Percentiles rank a stretch among this genome's conserved stretches.
These are phyloP conservation scores for Akanthomyces dipterigenus DNA, from an alignment of 2,329 filamentous ascomycete species.

Conservation along the genomic window DNA sequence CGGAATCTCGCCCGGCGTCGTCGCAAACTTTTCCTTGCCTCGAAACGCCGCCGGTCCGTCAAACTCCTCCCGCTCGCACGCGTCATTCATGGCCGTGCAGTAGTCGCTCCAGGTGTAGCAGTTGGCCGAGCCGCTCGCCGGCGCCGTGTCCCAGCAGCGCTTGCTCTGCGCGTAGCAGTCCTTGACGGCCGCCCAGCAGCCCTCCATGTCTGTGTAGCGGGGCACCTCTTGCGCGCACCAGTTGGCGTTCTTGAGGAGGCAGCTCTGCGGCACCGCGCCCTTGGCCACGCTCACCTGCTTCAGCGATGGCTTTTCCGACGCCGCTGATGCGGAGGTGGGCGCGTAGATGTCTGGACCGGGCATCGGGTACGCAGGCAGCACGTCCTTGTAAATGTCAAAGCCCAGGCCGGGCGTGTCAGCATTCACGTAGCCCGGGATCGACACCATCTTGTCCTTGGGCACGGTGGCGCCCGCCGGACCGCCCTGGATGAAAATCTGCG, in stretches of 20 bases:
- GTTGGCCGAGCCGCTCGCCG: constrained; percentile 51
- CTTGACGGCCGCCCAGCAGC: constrained; percentile 53
- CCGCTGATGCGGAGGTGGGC: constrained; percentile 12
- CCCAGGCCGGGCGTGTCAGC: constrained; percentile 46
- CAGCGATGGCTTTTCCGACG: not conserved
- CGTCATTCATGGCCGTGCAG: constrained; percentile 43
- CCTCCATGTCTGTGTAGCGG: constrained; percentile 44
- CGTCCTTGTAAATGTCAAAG: constrained; percentile 57
- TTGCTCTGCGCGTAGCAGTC: constrained; percentile 53
- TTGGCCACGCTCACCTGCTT: constrained; percentile 23
- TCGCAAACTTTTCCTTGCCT: constrained; percentile 27
- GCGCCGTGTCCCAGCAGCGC: constrained; percentile 52
- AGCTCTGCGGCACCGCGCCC: constrained; percentile 48
- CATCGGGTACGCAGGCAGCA: constrained; percentile 45
- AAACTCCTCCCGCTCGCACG: constrained; percentile 36
- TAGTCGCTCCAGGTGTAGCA: constrained; percentile 58
- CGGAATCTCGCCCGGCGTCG: constrained; percentile 28
- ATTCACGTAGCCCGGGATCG: constrained; percentile 60
- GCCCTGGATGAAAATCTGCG: constrained; percentile 57
- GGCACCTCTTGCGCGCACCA: constrained; percentile 62
- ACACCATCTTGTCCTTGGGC: constrained; percentile 44
- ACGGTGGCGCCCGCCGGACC: constrained; percentile 39
- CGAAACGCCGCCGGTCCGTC: constrained; percentile 41
- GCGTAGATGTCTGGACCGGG: constrained; percentile 45
- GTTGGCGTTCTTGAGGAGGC: constrained; percentile 61